Percentiles rank a stretch among this genome's conserved stretches.
phyloP scores from a whole-genome alignment of 306 rosid genomes.

The Leucaena leucocephala region DNA sequence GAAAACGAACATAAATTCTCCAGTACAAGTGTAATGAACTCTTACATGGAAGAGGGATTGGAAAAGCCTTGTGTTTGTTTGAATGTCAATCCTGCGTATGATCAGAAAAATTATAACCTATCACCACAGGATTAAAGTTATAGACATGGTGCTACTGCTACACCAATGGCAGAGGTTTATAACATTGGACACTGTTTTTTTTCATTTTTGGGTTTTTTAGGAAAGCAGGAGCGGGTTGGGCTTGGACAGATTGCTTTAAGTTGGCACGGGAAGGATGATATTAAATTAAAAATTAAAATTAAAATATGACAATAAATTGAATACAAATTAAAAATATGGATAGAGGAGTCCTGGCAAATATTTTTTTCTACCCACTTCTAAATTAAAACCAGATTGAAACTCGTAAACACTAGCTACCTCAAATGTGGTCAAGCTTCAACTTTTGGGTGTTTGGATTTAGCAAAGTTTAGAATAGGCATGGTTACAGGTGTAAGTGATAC shows the following conservation, averaged over 20 bases:
- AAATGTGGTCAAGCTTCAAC: conserved; percentile 18
- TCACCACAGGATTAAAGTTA: conserved; percentile 26
- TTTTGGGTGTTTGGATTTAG: not conserved
- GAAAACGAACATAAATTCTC: conserved; percentile 29
- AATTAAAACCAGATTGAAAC: conserved; percentile 10
- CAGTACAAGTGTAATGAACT: conserved; percentile 9
- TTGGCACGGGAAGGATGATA: conserved; percentile 3
- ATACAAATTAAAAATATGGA: not conserved
- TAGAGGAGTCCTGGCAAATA: conserved; percentile 14
- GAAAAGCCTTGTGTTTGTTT: conserved; percentile 81
- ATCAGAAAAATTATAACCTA: conserved; percentile 16
- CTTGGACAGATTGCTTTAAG: not conserved
- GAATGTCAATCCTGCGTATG: conserved; percentile 88
- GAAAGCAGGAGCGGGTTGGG: not conserved
- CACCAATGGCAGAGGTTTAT: not conserved
- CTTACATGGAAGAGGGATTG: conserved; percentile 83
- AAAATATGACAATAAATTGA: not conserved
- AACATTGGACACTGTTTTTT: not conserved
- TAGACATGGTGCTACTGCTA: not conserved
- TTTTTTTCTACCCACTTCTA: conserved; percentile 10
- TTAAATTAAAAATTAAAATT: no score
- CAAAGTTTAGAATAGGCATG: not conserved
- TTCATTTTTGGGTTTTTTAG: not conserved
- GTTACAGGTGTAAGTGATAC: not conserved
- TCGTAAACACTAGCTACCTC: conserved; percentile 14